Percentiles rank a stretch among this genome's conserved stretches.
Conservation (phyloP, 352 stramenopile genomes). For the Phytophthora sp. region DNA sequence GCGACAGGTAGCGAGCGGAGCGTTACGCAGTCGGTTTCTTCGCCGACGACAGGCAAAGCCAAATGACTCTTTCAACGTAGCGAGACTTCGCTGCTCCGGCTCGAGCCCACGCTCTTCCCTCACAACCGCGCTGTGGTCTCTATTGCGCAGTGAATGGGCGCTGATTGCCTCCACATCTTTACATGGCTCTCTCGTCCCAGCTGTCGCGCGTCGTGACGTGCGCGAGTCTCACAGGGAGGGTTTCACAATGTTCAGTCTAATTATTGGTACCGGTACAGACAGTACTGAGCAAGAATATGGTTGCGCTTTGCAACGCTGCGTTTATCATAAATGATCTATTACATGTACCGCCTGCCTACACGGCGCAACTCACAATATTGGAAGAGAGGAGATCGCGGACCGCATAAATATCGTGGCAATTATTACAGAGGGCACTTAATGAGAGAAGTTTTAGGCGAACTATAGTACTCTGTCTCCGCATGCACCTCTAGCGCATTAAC, state of each 20-base stretch:
- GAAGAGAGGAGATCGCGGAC: background rate
- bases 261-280: too few species aligned
- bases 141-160: conserved; percentile 10
- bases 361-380: background rate
- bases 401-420: conserved; percentile 22
- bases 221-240: conserved; percentile 12
- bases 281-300: background rate
- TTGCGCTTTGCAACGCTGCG: conserved; percentile 18
- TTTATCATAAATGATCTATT: too few species aligned
- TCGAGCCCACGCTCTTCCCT: conserved; percentile 16
- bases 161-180: conserved; percentile 26
- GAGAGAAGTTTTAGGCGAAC: conserved; percentile 11
- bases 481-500: conserved; percentile 4
- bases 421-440: conserved; percentile 3
- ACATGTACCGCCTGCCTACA: too few species aligned
- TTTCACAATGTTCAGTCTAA: too few species aligned
- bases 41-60: conserved; percentile 23
- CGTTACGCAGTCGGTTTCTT: conserved; percentile 20
- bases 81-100: conserved; percentile 14
- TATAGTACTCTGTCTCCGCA: conserved; percentile 9
- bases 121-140: conserved; percentile 24
- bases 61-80: conserved; percentile 25
- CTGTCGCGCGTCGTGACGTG: conserved; percentile 24
- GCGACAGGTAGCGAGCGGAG: conserved; percentile 19
- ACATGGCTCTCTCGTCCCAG: conserved; percentile 29